Base-by-base conservation (phyloP, 2,329 filamentous ascomycete genomes). In the Harringtonia lauricola region DNA sequence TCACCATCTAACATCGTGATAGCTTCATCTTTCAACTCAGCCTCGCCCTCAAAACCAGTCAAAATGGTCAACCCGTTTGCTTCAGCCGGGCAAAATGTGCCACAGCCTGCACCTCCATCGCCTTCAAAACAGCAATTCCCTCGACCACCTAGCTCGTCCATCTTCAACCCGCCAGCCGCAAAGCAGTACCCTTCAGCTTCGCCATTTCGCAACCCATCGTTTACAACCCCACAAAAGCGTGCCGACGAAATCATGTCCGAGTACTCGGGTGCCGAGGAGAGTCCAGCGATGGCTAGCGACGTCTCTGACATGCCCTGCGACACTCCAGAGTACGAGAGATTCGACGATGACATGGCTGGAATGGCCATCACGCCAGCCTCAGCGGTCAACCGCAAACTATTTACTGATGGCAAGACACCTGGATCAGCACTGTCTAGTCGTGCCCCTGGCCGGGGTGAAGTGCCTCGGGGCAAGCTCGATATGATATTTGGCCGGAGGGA, bases 381-480 rank as follows among this genome's bases (percentile, higher is more conserved):
- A 70, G 69, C 47, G 4, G 48, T 49, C 17, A 47, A 28, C 34
- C 51, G 48, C 28, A 43, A 37, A 13, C 44, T 54, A 2, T 52
- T 54, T 19, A 14, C 38, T 21, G 42, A 45, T 2, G 18, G 26
- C 30, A 41, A 42, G 17, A 31, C 39, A 13, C 19, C 36, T 15
- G 19, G 30, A 29, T 12, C 21, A 43, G 17, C 55, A 46, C 56
- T 49, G 39, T 59, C 49, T 47, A 68, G 53, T 54, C 67, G 52
- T 62, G 63, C 61, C 10, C 57, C 83, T 0, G 83, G 83, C 1
- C 72, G 76, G 51, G 83, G 81, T 36, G 81, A 85, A 52, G 74
- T 86, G 41, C 62, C 69, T 3, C 67, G 73, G 31, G 61, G 67
- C 4, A 68, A 67, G 55, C 49, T 61, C 53, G 57, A 54, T 51